Evolutionary conservation across 768 basidiomycete species (phyloP), one percentile per base, ranked within the genome.

Genomic region (Agrocybe pediades): DNA sequence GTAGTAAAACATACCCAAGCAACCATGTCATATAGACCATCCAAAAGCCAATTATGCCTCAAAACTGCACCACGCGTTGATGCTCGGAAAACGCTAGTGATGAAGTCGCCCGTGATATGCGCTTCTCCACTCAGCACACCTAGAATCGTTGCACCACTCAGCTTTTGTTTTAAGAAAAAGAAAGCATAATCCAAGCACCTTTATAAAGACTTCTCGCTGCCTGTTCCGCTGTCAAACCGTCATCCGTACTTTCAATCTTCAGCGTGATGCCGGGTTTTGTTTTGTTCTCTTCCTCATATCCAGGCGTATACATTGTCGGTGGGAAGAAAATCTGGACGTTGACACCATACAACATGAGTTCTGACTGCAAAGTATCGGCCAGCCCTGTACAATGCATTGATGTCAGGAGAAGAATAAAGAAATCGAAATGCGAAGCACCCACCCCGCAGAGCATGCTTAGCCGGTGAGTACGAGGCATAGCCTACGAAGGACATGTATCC

Each of bases 361-460:
- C 95, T 21, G 84, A 87, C 7, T 88, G 86, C 11, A 97, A 77
- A 0, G 87, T 80, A 54, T 97, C 95, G 11, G 90, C 91, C 0
- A 97, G 82, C 13, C 88, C 92, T 94, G 63, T 8, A 7, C n/a
- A 9, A 4, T 2, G 43, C 40, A 29, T 41, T 27, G 17, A 15
- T 26, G 11, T 17, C 40, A 27, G 33, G 36, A 5, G 21, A n/a
- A n/a, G n/a, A n/a, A n/a, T n/a, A n/a, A n/a, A n/a, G n/a, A n/a
- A n/a, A n/a, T n/a, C n/a, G n/a, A n/a, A 3, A 3, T 16, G 8
- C 21, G 26, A 3, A 6, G 23, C 15, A 56, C 71, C 40, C 58
- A 92, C 93, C 93, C 71, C 92, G 74, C 6, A 96, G 66, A 8
- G 95, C 95, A 61, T 90, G 88, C 65, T 96, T 96, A 8, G 84